A percentile compares a stretch with the other conserved stretches of the same genome.
Evolutionary conservation across 2,329 filamentous ascomycete genomes (phyloP).

Genomic region (Periconia sp.): DNA sequence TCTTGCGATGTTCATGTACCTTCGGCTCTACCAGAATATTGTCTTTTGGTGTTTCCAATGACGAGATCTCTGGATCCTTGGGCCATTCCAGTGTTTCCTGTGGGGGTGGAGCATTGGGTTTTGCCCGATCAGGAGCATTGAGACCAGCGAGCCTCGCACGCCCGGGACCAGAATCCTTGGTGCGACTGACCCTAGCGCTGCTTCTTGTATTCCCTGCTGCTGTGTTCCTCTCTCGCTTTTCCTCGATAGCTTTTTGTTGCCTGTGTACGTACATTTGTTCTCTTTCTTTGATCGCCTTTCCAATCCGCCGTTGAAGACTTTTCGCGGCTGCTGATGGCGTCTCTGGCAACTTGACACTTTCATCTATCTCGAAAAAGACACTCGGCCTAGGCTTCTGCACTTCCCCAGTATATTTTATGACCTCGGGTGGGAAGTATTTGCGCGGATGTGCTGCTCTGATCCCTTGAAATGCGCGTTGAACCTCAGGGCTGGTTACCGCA

Average conservation of each 20-base stretch:
- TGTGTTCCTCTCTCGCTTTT: neutral
- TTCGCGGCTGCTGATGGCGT: neutral
- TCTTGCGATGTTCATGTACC: too few relatives aligned
- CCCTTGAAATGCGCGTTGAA: slow-evolving; percentile 52
- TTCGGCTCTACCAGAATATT: too few relatives aligned
- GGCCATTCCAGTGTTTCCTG: neutral
- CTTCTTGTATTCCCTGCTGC: neutral
- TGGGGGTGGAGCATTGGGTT: neutral
- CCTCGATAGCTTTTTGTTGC: neutral
- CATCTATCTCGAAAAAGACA: slow-evolving; percentile 29
- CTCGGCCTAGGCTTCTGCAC: slow-evolving; percentile 20
- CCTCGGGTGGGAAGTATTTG: slow-evolving; percentile 36
- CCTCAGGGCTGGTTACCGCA: slow-evolving; percentile 46
- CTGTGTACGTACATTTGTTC: neutral
- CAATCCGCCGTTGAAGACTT: neutral
- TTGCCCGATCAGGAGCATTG: neutral
- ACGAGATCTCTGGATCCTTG: neutral
- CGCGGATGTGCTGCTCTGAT: slow-evolving; percentile 48
- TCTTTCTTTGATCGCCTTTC: neutral
- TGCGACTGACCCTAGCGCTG: neutral
- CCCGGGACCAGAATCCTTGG: neutral
- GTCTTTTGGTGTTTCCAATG: neutral
- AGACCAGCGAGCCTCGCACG: neutral
- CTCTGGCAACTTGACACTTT: slow-evolving; percentile 23
- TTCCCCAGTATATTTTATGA: slow-evolving; percentile 28